These are phyloP conservation scores for Thymus quinquecostatus DNA, from an alignment of 257 asterid genomes.

Conservation along the genomic window DNA sequence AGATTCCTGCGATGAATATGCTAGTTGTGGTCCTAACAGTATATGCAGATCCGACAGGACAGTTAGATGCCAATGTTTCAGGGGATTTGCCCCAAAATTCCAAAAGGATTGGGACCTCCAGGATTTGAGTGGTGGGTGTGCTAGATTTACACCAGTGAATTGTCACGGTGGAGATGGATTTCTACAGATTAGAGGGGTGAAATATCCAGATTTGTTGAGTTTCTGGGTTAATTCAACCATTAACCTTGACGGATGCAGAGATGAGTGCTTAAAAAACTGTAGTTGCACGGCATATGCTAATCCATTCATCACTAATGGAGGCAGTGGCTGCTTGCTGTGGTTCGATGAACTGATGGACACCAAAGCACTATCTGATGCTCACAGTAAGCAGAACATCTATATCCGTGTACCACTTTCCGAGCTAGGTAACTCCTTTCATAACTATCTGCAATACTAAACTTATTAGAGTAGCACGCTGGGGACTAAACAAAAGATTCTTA, in stretches of 20 bases:
- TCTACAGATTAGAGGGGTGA: slow-evolving; percentile 27
- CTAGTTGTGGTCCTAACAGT: neutral
- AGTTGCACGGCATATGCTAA: slow-evolving; percentile 42
- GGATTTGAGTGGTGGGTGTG: slow-evolving; percentile 38
- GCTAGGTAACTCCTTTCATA: slow-evolving; percentile 1
- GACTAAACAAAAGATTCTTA: neutral
- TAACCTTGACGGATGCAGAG: slow-evolving; percentile 34
- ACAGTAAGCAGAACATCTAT: slow-evolving; percentile 29
- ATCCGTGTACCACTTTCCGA: slow-evolving; percentile 28
- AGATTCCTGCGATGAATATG: neutral
- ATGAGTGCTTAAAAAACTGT: slow-evolving; percentile 35
- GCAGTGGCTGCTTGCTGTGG: slow-evolving; percentile 39
- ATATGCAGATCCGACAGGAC: neutral
- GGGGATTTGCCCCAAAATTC: slow-evolving; percentile 27
- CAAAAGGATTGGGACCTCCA: slow-evolving; percentile 21
- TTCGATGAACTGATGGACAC: slow-evolving; percentile 32
- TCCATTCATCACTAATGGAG: slow-evolving; percentile 32
- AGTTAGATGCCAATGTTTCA: slow-evolving; percentile 13
- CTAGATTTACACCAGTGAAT: slow-evolving; percentile 27
- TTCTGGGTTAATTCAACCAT: slow-evolving; percentile 24
- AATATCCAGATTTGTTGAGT: slow-evolving; percentile 25
- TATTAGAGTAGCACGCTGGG: no score
- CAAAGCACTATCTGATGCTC: slow-evolving; percentile 8
- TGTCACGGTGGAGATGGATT: slow-evolving; percentile 28
- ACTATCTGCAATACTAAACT: neutral